Evolutionary conservation across 2,329 filamentous ascomycete species (phyloP).

Genomic region (Trichoderma polysporum): DNA sequence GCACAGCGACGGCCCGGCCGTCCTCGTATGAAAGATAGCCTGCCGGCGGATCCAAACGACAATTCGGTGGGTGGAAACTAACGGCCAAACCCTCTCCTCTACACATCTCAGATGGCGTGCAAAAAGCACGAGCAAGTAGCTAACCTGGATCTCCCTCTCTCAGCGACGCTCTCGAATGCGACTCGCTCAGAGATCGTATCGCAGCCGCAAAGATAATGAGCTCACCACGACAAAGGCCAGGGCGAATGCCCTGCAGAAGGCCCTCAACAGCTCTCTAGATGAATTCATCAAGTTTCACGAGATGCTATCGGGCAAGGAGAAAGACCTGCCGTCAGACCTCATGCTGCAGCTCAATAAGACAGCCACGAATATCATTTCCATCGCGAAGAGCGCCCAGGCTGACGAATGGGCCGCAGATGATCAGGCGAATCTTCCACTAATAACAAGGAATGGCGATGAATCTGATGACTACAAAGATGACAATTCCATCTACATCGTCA

Average conservation of each 20-base stretch:
- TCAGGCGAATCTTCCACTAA: not conserved
- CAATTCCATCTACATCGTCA: not conserved
- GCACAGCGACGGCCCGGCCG: slow-evolving; percentile 14
- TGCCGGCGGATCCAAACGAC: slow-evolving; percentile 11
- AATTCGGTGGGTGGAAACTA: slow-evolving; percentile 5
- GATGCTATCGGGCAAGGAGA: not conserved
- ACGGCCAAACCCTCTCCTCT: not conserved
- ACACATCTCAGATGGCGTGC: not conserved
- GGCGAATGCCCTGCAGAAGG: slow-evolving; percentile 4
- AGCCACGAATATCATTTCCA: slow-evolving; percentile 15
- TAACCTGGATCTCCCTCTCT: not conserved
- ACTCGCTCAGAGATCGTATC: slow-evolving; percentile 19
- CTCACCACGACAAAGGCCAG: slow-evolving; percentile 1
- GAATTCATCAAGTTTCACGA: slow-evolving; percentile 14
- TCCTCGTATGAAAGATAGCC: slow-evolving; percentile 17
- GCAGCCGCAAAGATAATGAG: slow-evolving; percentile 16
- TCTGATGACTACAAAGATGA: not conserved
- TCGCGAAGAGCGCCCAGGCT: not conserved
- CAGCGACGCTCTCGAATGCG: slow-evolving; percentile 14
- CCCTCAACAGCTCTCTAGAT: slow-evolving; percentile 11
- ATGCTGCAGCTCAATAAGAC: slow-evolving; percentile 16
- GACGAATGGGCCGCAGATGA: not conserved
- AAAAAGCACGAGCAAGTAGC: not conserved
- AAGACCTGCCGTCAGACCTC: slow-evolving; percentile 5
- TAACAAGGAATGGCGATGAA: not conserved